These are phyloP conservation scores for Penicillium sp. DNA, from an alignment of 2,329 filamentous ascomycete species.

Conservation along the genomic window DNA sequence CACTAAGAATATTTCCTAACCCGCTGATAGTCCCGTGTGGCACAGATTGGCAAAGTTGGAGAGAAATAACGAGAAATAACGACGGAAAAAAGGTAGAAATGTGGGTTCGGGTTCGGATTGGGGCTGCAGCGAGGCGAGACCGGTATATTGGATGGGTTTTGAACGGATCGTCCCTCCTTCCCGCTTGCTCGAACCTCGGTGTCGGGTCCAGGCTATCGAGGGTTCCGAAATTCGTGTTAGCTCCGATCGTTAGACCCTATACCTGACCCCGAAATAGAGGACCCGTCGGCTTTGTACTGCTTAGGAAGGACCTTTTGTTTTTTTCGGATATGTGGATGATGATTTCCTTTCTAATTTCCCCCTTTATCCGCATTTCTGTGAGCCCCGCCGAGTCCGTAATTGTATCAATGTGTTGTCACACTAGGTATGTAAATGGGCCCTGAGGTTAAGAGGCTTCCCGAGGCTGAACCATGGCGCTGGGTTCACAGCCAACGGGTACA, in stretches of 20 bases:
- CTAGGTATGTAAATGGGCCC: neutral
- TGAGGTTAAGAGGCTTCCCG: slow-evolving; percentile 18
- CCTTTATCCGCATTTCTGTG: neutral
- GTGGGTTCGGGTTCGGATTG: neutral
- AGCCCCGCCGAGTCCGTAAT: no score
- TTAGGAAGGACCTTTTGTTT: neutral
- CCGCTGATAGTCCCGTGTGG: neutral
- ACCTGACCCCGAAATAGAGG: neutral
- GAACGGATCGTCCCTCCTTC: neutral
- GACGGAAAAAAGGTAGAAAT: neutral
- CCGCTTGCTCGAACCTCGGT: neutral
- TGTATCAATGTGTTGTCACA: neutral
- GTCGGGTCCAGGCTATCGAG: neutral
- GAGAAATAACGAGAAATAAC: neutral
- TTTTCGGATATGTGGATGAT: neutral
- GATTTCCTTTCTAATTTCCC: neutral
- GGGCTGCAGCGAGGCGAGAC: neutral
- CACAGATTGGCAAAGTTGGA: neutral
- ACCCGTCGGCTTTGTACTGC: neutral
- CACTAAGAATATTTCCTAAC: slow-evolving; percentile 3
- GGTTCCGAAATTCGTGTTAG: neutral
- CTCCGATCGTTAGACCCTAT: neutral
- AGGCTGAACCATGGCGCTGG: slow-evolving; percentile 37
- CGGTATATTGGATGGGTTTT: neutral
- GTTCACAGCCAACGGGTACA: slow-evolving; percentile 23